phyloP scores from a whole-genome alignment of 1,284 basidiomycete genomes.

The Fomitopsis palustris region DNA sequence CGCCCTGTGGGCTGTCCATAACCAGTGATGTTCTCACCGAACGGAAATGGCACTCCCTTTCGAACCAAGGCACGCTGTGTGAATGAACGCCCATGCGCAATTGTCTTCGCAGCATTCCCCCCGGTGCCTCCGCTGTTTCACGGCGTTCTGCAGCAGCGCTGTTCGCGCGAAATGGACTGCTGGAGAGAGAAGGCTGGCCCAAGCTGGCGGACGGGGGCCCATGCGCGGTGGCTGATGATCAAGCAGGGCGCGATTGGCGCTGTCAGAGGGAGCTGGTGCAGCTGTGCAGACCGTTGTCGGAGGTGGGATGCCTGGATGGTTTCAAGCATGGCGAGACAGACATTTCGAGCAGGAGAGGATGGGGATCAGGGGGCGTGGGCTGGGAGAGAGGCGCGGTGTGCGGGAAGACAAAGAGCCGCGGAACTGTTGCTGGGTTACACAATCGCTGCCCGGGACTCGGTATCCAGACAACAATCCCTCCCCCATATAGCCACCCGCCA shows the following conservation, averaged over 20 bases:
- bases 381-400: neutral
- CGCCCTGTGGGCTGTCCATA: neutral
- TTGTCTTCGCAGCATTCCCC: neutral
- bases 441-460: neutral
- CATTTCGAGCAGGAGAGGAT: neutral
- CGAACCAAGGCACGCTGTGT: neutral
- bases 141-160: neutral
- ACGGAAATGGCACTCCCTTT: neutral
- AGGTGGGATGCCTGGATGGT: neutral
- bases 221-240: neutral
- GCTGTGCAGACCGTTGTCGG: neutral
- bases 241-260: neutral
- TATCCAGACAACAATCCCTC: constrained; percentile 19
- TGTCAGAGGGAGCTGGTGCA: neutral
- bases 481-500: constrained; percentile 15
- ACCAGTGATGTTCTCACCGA: neutral
- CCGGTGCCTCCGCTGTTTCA: neutral
- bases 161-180: neutral
- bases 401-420: constrained; percentile 8
- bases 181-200: neutral
- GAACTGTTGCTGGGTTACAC: constrained; percentile 6
- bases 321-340: neutral
- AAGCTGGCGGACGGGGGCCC: neutral
- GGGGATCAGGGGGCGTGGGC: neutral
- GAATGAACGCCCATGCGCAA: neutral